Base-by-base conservation (phyloP, 2,329 filamentous ascomycete species). In the Seiridium unicorne region DNA sequence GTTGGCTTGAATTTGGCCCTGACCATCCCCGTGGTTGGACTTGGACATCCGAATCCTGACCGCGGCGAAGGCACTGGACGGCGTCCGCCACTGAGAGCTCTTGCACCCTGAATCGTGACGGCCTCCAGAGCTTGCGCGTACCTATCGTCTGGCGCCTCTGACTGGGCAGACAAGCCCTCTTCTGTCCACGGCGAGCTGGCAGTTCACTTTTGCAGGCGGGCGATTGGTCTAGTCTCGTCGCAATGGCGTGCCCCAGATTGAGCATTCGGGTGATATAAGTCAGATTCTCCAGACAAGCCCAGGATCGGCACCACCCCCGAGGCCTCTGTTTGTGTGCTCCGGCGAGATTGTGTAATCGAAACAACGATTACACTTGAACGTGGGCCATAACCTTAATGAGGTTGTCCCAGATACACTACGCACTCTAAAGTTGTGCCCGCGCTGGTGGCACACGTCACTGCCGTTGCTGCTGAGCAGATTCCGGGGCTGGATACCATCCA, bases 351-450 rank as follows among this genome's bases (percentile, higher is more conserved):
- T 53, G 49, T 53, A 53, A 53, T 35, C 49, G 49, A 53, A 53
- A 53, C 49, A 18, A 34, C 49, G 13, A n/a, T 53, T 53, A 36
- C 32, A 11, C 32, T 38, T n/a, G 49, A 35, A 53, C 49, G 49
- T 53, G 49, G 49, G 49, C 49, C 49, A 53, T 36, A 36, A 53
- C 31, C 49, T 53, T 53, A 53, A 36, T 53, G 49, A 35, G 49
- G 3, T 38, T 53, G 49, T 53, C 31, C 49, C 49, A 53, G 34
- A 53, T 53, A 53, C 49, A 53, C 10, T 32, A 53, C 38, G 49
- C n/a, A 35, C 34, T 53, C 49, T 49, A 49, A 26, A 26, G 18
- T 26, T 26, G 18, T 10, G 32, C 35, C 47, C n/a, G 26, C 47
- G 32, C 26, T 49, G 47, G 49, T 53, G 10, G 34, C 49, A 38